These are phyloP conservation scores for Taiozyma sp. DNA, from an alignment of 1,139 yeast species.

Conservation along the genomic window DNA sequence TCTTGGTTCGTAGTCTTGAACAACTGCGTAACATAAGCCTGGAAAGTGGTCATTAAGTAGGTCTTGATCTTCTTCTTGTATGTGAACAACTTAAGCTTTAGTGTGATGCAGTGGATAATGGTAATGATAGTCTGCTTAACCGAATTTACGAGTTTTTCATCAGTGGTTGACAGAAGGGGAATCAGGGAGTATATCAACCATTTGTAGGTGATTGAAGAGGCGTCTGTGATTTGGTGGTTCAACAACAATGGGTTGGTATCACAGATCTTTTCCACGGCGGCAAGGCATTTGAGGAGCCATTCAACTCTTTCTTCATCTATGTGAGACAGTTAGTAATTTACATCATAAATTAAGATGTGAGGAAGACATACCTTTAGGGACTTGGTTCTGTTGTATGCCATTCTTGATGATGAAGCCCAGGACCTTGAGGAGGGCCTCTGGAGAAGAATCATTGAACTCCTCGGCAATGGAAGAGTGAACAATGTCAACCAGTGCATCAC, in stretches of 20 bases:
- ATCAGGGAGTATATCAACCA: slow-evolving; percentile 19
- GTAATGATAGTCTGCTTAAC: slow-evolving; percentile 21
- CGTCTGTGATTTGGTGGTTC: slow-evolving; percentile 9
- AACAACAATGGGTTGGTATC: slow-evolving; percentile 17
- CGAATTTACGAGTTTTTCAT: slow-evolving; percentile 11
- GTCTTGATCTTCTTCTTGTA: slow-evolving; percentile 15
- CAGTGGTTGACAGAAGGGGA: slow-evolving; percentile 11
- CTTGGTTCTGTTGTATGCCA: slow-evolving; percentile 8
- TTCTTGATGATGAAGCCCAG: slow-evolving; percentile 10
- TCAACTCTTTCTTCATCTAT: slow-evolving; percentile 1
- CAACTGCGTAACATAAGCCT: slow-evolving; percentile 8
- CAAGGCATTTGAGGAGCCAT: slow-evolving; percentile 17
- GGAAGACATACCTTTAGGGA: slow-evolving; percentile 5
- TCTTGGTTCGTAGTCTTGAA: slow-evolving; percentile 13
- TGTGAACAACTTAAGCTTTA: slow-evolving; percentile 15
- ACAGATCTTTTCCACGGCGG: slow-evolving; percentile 19
- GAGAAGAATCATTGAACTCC: slow-evolving; percentile 6
- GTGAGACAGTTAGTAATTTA: not conserved
- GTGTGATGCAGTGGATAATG: slow-evolving; percentile 15
- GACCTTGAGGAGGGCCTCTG: slow-evolving; percentile 10
- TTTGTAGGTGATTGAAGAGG: slow-evolving; percentile 9
- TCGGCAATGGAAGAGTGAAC: not conserved
- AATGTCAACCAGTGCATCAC: not conserved
- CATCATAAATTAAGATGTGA: not conserved
- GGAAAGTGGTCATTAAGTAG: slow-evolving; percentile 12